These are phyloP conservation scores for Asterophora parasitica DNA, from an alignment of 768 basidiomycete genomes.

Conservation along the genomic window DNA sequence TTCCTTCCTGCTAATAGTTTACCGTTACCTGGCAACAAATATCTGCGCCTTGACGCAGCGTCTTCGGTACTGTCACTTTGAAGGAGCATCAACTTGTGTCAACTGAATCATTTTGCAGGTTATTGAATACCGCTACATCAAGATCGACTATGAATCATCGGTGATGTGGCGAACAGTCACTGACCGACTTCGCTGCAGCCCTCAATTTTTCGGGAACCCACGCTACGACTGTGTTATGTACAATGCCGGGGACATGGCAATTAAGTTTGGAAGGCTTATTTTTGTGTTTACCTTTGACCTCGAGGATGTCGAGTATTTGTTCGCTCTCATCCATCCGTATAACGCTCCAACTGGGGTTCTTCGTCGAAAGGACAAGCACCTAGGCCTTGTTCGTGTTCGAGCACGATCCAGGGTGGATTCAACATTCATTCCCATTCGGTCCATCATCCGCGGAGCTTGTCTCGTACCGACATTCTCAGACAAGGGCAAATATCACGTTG, in stretches of 20 bases:
- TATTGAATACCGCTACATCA: slow-evolving; percentile 19
- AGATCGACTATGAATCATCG: slow-evolving; percentile 21
- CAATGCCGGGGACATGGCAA: neutral
- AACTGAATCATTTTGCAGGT: slow-evolving; percentile 11
- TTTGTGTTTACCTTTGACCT: neutral
- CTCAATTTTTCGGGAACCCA: slow-evolving; percentile 19
- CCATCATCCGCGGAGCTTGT: neutral
- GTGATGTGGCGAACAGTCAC: slow-evolving; percentile 22
- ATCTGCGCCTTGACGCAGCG: no score
- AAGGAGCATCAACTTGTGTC: no score
- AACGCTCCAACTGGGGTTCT: no score
- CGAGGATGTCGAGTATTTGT: neutral
- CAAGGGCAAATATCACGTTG: neutral
- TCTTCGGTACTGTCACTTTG: no score
- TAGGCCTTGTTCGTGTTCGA: neutral
- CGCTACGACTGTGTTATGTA: slow-evolving; percentile 17
- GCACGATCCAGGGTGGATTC: neutral
- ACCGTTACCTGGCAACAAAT: no score
- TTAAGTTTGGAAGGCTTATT: neutral
- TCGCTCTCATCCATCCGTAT: no score
- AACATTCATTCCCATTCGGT: neutral
- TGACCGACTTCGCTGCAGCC: slow-evolving; percentile 26
- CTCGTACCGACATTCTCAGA: neutral
- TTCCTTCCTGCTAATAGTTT: neutral
- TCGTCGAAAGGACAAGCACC: neutral